Evolutionary conservation across 306 rosid genomes (phyloP), one percentile per base, ranked within the genome.

Genomic region (Rosa lucieae): DNA sequence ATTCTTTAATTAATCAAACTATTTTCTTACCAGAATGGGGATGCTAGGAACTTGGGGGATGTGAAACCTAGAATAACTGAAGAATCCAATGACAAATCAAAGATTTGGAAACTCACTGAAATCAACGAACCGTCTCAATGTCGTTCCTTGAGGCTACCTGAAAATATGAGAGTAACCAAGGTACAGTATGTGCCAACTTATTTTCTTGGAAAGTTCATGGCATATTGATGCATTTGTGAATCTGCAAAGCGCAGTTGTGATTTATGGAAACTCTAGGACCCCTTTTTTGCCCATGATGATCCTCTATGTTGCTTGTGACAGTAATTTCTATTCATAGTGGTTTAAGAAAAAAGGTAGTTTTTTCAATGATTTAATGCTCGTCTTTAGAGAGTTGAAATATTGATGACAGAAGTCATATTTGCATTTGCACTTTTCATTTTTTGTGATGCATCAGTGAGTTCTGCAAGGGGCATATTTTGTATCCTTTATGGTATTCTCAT

Each of bases 101-200:
- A 94, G 87, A 94, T 94, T 84, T 92, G 97, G 99, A 94, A 91
- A 91, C 92, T 92, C 85, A 91, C 97, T 80, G 99, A 94, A 85
- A 89, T 94, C 81, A 91, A 67, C 35, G 99, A 94, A 86, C 94
- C 88, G 8, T 84, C 93, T 80, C 97, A 94, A 58, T 94, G 97
- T 79, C 89, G 97, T 76, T 91, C 99, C 80, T 83, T 88, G 90
- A 94, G 94, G 92, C 92, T 94, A 48, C 91, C 94, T 20, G 98
- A 94, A 82, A 92, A 88, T 80, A 67, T 87, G 10, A 89, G 97
- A 83, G 95, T 89, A 20, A 92, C 83, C 74, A 95, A 90, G 95
- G 99, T 91, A 76, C 72, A 74, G 12, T 55, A 61, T 75, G 76
- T 72, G 40, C 77, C 44, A 40, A 20, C 73, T 76, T 43, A 23